phyloP scores from a whole-genome alignment of 2,329 filamentous ascomycete species.

The Ophiocordyceps robertsii region DNA sequence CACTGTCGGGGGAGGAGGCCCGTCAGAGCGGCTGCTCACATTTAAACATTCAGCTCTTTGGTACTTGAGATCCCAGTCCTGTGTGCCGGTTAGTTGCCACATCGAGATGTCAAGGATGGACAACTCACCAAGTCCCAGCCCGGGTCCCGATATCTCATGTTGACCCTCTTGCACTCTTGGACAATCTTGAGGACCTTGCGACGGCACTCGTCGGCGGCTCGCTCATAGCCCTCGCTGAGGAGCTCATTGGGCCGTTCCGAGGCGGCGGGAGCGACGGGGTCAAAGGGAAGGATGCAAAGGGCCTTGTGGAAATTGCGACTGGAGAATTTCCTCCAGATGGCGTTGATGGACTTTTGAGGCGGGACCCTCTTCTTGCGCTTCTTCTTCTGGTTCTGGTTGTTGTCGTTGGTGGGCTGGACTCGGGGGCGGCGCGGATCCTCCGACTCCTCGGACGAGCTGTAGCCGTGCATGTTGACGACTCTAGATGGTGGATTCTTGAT shows the following conservation, averaged over 20 bases:
- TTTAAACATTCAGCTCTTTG: constrained; percentile 20
- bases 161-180: constrained; percentile 55
- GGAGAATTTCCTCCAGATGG: constrained; percentile 50
- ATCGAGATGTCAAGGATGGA: background rate
- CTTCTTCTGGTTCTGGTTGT: constrained; percentile 30
- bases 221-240: constrained; percentile 45
- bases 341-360: constrained; percentile 53
- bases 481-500: no score
- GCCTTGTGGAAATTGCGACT: constrained; percentile 50
- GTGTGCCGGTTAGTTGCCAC: background rate
- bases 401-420: constrained; percentile 16
- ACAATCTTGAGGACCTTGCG: constrained; percentile 49
- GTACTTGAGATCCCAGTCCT: constrained; percentile 58
- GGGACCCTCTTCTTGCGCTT: constrained; percentile 45
- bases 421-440: constrained; percentile 29
- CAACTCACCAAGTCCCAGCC: constrained; percentile 41
- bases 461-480: constrained; percentile 22
- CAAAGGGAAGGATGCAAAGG: constrained; percentile 50
- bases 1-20: no score
- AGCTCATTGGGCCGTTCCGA: constrained; percentile 45
- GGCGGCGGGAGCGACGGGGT: constrained; percentile 38
- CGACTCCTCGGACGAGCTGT: constrained; percentile 36
- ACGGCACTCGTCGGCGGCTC: constrained; percentile 49
- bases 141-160: constrained; percentile 65
- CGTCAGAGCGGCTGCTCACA: no score